Base-by-base conservation (phyloP, 2,329 filamentous ascomycete genomes). In the Fusarium zealandicum region DNA sequence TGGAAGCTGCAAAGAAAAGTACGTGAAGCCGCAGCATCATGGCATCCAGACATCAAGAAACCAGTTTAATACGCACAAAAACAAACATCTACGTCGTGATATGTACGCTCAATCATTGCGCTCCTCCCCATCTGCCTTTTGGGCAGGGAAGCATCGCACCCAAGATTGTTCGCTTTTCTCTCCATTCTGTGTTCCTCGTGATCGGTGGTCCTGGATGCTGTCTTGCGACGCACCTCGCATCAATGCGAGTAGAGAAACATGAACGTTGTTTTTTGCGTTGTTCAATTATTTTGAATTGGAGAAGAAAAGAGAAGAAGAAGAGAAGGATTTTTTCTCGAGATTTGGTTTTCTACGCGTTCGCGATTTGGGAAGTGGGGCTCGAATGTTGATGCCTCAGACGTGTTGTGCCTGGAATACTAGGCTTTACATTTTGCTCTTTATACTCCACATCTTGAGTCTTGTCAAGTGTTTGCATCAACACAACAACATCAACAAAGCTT, bases 71-170 rank as follows among this genome's bases (percentile, higher is more conserved):
- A 11, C 25, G 16, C 38, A 39, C 20, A 44, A 35, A 35, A 10
- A 11, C 43, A 32, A 38, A n/a, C 20, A 14, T 31, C n/a, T 60
- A 46, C 46, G 41, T 40, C 25, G 50, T 53, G 58, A 37, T 46
- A 80, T 82, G 80, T 82, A 76, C 79, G 80, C 67, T 81, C 80
- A 82, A 82, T 82, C 80, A 82, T 82, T 82, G 80, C 80, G 80
- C 77, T 82, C 80, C 80, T 79, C 73, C 78, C 74, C 80, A 82
- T 72, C 47, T 54, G 69, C 73, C 69, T 66, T 39, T 54, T 69
- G 66, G 69, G 72, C 70, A 74, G 78, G 73, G 74, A 75, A 81
- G 76, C 80, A 82, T 78, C 80, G 80, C 80, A 82, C 80, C 80
- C 80, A 82, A 82, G 80, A 82, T 81, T 81, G 79, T 77, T 76